Percentiles rank a stretch among this genome's conserved stretches.
These are phyloP conservation scores for Saitozyma sp. DNA, from an alignment of 768 basidiomycete genomes.

Conservation along the genomic window DNA sequence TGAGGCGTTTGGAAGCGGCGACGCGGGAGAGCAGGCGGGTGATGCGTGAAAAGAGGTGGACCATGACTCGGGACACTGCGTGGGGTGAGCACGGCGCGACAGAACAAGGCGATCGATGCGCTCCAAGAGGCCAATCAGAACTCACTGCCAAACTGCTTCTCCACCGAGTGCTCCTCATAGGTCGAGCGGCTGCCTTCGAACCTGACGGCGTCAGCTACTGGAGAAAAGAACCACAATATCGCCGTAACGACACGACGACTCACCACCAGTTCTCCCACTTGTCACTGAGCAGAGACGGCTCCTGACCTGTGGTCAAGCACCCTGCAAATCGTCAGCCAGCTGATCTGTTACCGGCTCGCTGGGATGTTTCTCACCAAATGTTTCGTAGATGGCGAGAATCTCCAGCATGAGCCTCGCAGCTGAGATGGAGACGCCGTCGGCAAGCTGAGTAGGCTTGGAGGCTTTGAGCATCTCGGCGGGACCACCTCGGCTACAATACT, in stretches of 20 bases:
- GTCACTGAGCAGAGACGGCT: conserved; percentile 52
- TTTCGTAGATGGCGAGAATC: conserved; percentile 57
- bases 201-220: conserved; percentile 7
- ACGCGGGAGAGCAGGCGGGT: conserved; percentile 38
- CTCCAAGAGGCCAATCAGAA: not conserved
- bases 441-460: conserved; percentile 31
- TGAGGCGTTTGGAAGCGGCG: conserved; percentile 10
- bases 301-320: conserved; percentile 53
- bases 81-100: not conserved
- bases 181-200: conserved; percentile 50
- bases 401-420: conserved; percentile 55
- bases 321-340: conserved; percentile 39
- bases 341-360: conserved; percentile 6
- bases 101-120: not conserved
- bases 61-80: conserved; percentile 49
- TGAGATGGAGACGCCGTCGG: conserved; percentile 49
- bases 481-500: conserved; percentile 51
- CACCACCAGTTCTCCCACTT: conserved; percentile 55
- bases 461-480: conserved; percentile 53
- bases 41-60: conserved; percentile 41
- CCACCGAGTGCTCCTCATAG: conserved; percentile 55
- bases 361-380: conserved; percentile 45
- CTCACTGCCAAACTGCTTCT: conserved; percentile 57
- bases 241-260: not conserved
- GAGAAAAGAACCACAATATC: not conserved